Conservation (phyloP, 208 protist species). For the Entamoeba nuttalli region DNA sequence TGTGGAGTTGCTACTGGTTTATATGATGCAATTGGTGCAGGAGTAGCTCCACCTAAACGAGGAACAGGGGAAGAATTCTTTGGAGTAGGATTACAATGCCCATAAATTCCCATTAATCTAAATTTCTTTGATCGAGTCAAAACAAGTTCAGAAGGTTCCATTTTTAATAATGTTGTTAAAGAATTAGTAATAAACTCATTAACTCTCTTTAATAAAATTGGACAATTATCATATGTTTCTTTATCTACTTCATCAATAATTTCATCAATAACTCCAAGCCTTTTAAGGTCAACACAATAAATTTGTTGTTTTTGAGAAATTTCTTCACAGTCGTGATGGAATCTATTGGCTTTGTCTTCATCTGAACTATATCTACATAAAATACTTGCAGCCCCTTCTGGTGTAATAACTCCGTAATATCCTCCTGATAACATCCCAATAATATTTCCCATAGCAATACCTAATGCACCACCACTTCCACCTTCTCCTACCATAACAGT, state of each 20-base stretch:
- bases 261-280: not conserved
- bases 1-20: not conserved
- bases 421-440: slow-evolving; percentile 30
- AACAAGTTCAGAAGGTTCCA: not conserved
- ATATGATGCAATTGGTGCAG: not conserved
- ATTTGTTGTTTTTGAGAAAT: not conserved
- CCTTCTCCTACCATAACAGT: slow-evolving; percentile 36
- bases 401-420: slow-evolving; percentile 42
- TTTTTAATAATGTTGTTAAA: not conserved
- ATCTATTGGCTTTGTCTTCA: not conserved
- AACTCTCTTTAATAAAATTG: not conserved
- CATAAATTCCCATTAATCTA: not conserved
- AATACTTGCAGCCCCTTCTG: slow-evolving; percentile 38
- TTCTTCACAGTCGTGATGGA: not conserved
- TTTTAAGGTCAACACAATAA: not conserved
- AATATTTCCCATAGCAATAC: slow-evolving; percentile 38
- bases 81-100: not conserved
- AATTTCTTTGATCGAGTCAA: not conserved
- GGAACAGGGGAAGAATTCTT: not conserved
- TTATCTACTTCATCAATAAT: not conserved
- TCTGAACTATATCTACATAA: not conserved
- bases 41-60: not conserved
- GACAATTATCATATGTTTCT: not conserved
- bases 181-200: not conserved
- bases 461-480: slow-evolving; percentile 35